Conservation (phyloP, 257 asterid genomes). For the Nicotiana sylvestris region DNA sequence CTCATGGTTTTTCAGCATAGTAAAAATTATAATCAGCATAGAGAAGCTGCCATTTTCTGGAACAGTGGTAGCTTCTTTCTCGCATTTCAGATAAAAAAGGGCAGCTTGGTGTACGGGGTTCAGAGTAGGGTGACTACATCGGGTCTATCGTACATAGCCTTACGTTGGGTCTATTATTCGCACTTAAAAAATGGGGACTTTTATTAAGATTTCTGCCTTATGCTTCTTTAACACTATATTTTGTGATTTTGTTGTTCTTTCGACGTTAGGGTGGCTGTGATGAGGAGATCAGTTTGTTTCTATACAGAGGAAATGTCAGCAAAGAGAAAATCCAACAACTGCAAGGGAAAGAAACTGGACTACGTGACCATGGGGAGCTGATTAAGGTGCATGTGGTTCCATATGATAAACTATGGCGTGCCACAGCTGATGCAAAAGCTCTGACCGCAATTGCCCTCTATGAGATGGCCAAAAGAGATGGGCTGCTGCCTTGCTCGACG, state of each 20-base stretch:
- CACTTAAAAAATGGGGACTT: background rate
- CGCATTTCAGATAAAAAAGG: background rate
- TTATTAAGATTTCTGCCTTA: background rate
- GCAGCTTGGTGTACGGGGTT: background rate
- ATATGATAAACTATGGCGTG: conserved; percentile 66
- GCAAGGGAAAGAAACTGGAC: conserved; percentile 81
- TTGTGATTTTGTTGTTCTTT: background rate
- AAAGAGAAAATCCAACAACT: conserved; percentile 54
- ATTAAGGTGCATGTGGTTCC: conserved; percentile 79
- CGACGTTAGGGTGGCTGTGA: conserved; percentile 77
- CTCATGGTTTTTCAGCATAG: background rate
- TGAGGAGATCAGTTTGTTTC: conserved; percentile 68
- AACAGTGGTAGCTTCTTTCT: background rate
- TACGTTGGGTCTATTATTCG: background rate
- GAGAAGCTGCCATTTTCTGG: background rate
- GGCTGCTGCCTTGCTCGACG: conserved; percentile 37
- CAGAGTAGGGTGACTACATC: background rate
- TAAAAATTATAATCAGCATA: background rate
- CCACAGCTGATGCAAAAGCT: conserved; percentile 82
- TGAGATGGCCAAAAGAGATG: conserved; percentile 82
- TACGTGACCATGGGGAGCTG: conserved; percentile 81
- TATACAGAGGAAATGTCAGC: conserved; percentile 62
- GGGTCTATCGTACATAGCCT: background rate
- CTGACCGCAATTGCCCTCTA: conserved; percentile 70
- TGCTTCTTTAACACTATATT: background rate